Conservation (phyloP, 495 filamentous ascomycete species). For the Articulospora tetracladia region DNA sequence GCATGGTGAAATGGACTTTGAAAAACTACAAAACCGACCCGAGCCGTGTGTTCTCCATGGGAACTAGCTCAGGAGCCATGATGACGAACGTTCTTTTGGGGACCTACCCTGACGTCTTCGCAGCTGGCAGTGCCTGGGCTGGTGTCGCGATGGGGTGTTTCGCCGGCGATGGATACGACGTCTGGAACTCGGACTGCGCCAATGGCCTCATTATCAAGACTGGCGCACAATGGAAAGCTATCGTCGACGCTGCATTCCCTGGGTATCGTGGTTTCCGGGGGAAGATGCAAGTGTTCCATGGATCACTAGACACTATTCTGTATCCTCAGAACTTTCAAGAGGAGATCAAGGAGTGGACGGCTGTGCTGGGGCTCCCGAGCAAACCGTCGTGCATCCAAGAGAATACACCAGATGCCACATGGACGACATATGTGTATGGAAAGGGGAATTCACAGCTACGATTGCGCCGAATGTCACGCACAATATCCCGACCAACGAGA, state of each 20-base stretch:
- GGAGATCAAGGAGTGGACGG: slow-evolving; percentile 40
- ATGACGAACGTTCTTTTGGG: slow-evolving; percentile 41
- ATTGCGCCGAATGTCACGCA: slow-evolving; percentile 47
- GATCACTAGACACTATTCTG: slow-evolving; percentile 43
- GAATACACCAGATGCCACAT: slow-evolving; percentile 19
- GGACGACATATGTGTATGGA: slow-evolving; percentile 47
- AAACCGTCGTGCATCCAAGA: background rate
- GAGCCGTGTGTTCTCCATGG: slow-evolving; percentile 41
- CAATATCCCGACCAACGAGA: slow-evolving; percentile 44
- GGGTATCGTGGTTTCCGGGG: slow-evolving; percentile 47
- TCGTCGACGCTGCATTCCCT: slow-evolving; percentile 42
- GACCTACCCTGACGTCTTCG: slow-evolving; percentile 38
- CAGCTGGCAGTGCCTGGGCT: slow-evolving; percentile 45
- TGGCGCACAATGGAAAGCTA: slow-evolving; percentile 38
- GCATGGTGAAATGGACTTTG: slow-evolving; percentile 49
- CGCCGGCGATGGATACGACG: slow-evolving; percentile 28
- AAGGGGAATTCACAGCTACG: slow-evolving; percentile 41
- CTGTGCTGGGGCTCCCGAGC: slow-evolving; percentile 22
- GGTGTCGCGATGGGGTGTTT: slow-evolving; percentile 62
- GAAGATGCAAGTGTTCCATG: slow-evolving; percentile 53
- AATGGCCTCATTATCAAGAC: slow-evolving; percentile 35
- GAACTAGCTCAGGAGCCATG: slow-evolving; percentile 45
- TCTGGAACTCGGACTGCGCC: slow-evolving; percentile 41
- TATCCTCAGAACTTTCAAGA: slow-evolving; percentile 46
- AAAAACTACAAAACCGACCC: slow-evolving; percentile 38